A percentile compares a stretch with the other conserved stretches of the same genome.
These are phyloP conservation scores for Lachancea mirantina DNA, from an alignment of 805 yeast species.

Conservation along the genomic window DNA sequence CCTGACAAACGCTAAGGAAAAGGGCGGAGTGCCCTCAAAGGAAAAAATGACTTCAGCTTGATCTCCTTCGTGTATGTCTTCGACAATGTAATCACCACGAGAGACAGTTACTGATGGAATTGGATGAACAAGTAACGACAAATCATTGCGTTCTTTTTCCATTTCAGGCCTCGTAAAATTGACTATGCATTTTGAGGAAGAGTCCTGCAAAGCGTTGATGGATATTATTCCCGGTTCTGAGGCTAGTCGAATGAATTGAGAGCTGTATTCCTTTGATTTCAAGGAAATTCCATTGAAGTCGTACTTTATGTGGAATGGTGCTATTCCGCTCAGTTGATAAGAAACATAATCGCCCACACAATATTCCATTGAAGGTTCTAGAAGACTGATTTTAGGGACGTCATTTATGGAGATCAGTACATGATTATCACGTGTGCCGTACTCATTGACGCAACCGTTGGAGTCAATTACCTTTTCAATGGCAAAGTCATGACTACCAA, in stretches of 20 bases:
- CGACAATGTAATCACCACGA: slow-evolving; percentile 67
- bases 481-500: slow-evolving; percentile 65
- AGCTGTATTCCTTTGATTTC: slow-evolving; percentile 44
- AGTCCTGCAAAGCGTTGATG: slow-evolving; percentile 64
- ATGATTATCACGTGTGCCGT: slow-evolving; percentile 37
- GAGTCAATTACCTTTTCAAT: slow-evolving; percentile 56
- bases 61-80: slow-evolving; percentile 91
- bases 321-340: slow-evolving; percentile 65
- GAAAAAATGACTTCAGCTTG: slow-evolving; percentile 79
- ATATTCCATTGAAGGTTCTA: slow-evolving; percentile 42
- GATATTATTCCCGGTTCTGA: slow-evolving; percentile 72
- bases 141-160: slow-evolving; percentile 27
- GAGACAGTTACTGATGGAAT: slow-evolving; percentile 75
- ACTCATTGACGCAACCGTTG: slow-evolving; percentile 56
- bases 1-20: slow-evolving; percentile 75
- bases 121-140: slow-evolving; percentile 41
- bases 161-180: slow-evolving; percentile 41
- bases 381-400: slow-evolving; percentile 56
- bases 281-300: slow-evolving; percentile 58
- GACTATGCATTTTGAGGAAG: slow-evolving; percentile 65
- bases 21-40: slow-evolving; percentile 87
- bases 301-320: slow-evolving; percentile 75
- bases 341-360: slow-evolving; percentile 92
- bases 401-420: slow-evolving; percentile 61
- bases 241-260: slow-evolving; percentile 62